A percentile compares a stretch with the other conserved stretches of the same genome.
These are phyloP conservation scores for Mortierella hygrophila DNA, from an alignment of 192 early-diverging fungal genomes.

Conservation along the genomic window DNA sequence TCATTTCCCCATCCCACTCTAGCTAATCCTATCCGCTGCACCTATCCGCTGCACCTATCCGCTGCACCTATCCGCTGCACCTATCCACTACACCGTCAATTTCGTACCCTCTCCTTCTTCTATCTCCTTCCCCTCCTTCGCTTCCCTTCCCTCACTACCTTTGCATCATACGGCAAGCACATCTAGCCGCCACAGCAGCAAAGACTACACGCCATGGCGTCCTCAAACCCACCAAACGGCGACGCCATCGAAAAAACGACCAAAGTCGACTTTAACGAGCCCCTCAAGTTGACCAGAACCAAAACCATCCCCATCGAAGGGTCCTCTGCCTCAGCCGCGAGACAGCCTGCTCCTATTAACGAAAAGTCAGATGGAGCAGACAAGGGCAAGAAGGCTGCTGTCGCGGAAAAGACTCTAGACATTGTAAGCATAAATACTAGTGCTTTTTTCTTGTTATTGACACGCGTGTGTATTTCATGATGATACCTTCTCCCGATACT, in stretches of 20 bases:
- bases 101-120: not conserved
- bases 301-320: constrained; percentile 20
- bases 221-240: not conserved
- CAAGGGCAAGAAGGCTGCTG: constrained; percentile 1
- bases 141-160: not conserved
- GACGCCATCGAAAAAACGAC: constrained; percentile 18
- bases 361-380: constrained; percentile 13
- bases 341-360: not conserved
- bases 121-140: not conserved
- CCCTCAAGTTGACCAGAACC: constrained; percentile 28
- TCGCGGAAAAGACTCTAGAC: constrained; percentile 34
- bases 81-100: not conserved
- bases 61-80: not conserved
- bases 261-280: constrained; percentile 16
- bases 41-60: not conserved
- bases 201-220: constrained; percentile 12
- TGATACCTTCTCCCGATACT: not conserved
- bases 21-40: too few relatives aligned
- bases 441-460: too few relatives aligned
- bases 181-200: too few relatives aligned
- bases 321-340: not conserved
- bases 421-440: constrained; percentile 16
- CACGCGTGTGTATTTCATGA: not conserved
- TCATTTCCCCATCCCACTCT: not conserved
- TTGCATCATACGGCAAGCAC: not conserved